Conservation (phyloP, 164 flowering plant species). For the Chimonanthus praecox region DNA sequence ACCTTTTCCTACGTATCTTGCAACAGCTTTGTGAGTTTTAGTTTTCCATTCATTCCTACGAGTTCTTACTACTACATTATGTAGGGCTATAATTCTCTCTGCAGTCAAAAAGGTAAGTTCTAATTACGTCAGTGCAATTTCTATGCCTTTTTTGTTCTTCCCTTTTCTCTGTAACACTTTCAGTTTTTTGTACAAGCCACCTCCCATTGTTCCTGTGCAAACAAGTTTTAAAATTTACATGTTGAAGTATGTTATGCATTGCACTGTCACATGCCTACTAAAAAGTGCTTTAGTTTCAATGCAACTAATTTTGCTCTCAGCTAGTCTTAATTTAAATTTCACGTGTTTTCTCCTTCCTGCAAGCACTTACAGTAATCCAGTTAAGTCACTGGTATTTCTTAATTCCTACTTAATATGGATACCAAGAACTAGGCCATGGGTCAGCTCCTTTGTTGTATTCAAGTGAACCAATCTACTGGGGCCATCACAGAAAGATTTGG, state of each 20-base stretch:
- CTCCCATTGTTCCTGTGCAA: neutral
- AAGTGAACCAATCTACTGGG: constrained; percentile 31
- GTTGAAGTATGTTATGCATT: neutral
- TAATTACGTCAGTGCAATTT: no score
- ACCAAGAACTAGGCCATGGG: constrained; percentile 3
- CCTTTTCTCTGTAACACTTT: neutral
- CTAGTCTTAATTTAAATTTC: neutral
- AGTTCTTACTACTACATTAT: no score
- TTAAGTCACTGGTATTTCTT: no score
- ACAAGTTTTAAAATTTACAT: neutral
- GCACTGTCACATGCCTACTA: neutral
- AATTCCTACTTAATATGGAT: neutral
- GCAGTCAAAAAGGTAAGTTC: no score
- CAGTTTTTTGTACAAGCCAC: neutral
- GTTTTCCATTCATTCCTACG: neutral
- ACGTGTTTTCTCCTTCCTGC: neutral
- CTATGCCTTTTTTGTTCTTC: neutral
- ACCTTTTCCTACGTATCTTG: no score
- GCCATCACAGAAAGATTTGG: constrained; percentile 30
- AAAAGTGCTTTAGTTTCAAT: neutral
- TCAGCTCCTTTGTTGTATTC: constrained; percentile 17
- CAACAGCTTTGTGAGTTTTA: neutral
- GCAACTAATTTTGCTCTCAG: neutral
- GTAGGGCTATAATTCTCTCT: no score
- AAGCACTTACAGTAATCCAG: neutral